A percentile compares a stretch with the other conserved stretches of the same genome.
Evolutionary conservation across 768 basidiomycete genomes (phyloP).

Genomic region (Sarcodon aspratus): DNA sequence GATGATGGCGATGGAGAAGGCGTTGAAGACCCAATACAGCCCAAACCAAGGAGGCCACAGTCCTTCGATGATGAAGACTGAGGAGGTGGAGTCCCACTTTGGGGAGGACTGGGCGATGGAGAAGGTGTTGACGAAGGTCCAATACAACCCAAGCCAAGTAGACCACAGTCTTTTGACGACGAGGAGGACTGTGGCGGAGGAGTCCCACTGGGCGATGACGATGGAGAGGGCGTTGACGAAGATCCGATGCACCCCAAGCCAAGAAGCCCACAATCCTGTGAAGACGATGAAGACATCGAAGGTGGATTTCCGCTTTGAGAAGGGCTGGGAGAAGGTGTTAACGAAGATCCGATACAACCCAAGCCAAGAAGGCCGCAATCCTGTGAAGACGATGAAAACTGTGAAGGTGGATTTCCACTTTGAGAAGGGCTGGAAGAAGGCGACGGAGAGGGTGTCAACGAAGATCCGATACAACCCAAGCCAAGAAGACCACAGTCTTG

Average conservation of each 20-base stretch:
- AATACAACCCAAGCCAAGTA: background rate
- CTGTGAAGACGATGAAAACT: background rate
- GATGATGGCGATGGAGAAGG: conserved; percentile 10
- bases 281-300: too few relatives aligned
- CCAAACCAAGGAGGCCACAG: background rate
- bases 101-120: background rate
- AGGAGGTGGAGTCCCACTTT: background rate
- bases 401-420: background rate
- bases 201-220: background rate
- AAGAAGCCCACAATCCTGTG: too few relatives aligned
- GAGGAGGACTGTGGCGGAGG: background rate
- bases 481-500: too few relatives aligned
- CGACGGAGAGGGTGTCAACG: background rate
- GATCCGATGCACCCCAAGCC: background rate
- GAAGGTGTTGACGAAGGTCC: background rate
- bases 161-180: background rate
- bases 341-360: too few relatives aligned
- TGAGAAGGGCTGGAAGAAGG: background rate
- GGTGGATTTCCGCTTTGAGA: too few relatives aligned
- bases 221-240: background rate
- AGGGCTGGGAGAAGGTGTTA: too few relatives aligned
- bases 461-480: background rate
- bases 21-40: background rate
- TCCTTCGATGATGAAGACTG: background rate
- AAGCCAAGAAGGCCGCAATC: background rate